A percentile compares a stretch with the other conserved stretches of the same genome.
Conservation (phyloP, 1,139 yeast genomes). For the Saccharomyces pastorianus region DNA sequence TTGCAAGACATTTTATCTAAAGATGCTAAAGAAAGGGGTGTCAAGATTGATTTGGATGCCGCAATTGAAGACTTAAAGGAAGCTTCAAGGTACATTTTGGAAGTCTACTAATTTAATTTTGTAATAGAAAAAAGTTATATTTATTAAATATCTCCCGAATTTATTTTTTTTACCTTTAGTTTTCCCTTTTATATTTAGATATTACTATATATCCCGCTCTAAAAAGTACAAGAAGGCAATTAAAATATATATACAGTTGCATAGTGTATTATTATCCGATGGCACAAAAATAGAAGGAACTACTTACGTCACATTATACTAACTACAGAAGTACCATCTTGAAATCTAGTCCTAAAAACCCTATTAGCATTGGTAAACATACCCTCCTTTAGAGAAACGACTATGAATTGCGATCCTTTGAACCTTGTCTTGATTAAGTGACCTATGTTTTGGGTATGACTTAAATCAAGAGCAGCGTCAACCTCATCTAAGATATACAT, state of each 20-base stretch:
- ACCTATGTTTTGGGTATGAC: constrained; percentile 96
- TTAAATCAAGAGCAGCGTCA: constrained; percentile 93
- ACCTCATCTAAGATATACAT: constrained; percentile 96
- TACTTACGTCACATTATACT: constrained; percentile 38
- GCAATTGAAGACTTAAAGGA: constrained; percentile 93
- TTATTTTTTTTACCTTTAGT: neutral
- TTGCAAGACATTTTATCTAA: constrained; percentile 68
- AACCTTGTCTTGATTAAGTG: constrained; percentile 90
- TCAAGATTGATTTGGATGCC: constrained; percentile 61
- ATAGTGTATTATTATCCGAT: neutral
- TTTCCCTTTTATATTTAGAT: neutral
- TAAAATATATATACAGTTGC: neutral
- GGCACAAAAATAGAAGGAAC: neutral
- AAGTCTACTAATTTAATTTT: constrained; percentile 55
- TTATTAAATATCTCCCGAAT: no score
- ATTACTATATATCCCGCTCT: no score
- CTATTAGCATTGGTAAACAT: constrained; percentile 97
- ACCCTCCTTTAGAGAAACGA: constrained; percentile 93
- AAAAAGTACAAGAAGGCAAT: neutral
- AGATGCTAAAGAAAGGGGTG: constrained; percentile 64
- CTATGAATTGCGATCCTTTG: constrained; percentile 92
- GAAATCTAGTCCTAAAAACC: constrained; percentile 86
- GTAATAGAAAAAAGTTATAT: no score
- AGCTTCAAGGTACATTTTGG: constrained; percentile 83
- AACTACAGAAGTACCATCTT: constrained; percentile 93